Evolutionary conservation across 78 protist species (phyloP), one percentile per base, ranked within the genome.

Genomic region (Planoprotostelium fungivorum): DNA sequence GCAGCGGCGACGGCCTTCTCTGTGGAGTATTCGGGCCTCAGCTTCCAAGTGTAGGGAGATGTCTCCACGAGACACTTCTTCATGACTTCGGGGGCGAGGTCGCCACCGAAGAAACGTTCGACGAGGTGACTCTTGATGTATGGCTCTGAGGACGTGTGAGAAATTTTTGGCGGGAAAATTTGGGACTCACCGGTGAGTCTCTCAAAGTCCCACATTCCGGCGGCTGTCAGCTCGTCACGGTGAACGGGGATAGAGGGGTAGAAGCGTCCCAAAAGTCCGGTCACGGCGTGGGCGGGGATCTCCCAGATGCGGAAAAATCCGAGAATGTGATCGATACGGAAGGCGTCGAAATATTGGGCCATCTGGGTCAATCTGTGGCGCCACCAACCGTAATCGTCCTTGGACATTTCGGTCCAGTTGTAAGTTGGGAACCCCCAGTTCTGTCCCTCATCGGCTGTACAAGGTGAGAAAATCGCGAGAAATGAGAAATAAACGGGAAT

Each of bases 381-480:
- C 98, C 98, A 97, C 98, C 98, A 97, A 34, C n/a, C 87, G 91
- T 90, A 96, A 63, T 90, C 92, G 87, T 97, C 97, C 63, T 86
- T 85, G 63, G 37, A 85, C 97, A 96, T 96, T 1, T 38, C 91
- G 35, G 90, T 97, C 98, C 97, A 97, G 89, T 96, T 93, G 93
- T 97, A 97, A 0, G 99, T 95, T 87, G 99, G 99, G 95, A 97
- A 97, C 34, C 95, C 96, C 99, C 99, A 97, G 89, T 96, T 96
- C 95, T 97, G 99, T 84, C 97, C 98, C 38, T 51, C 63, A 83
- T 39, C 96, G 36, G 97, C 90, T 0, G 9, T n/a, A 86, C 1
- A 91, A 34, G 9, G n/a, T n/a, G n/a, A n/a, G n/a, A n/a, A n/a
- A n/a, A n/a, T n/a, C n/a, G n/a, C 9, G 89, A 87, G 73, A 35